These are phyloP conservation scores for Encephalitozoon cuniculi DNA, from an alignment of 371 early-diverging fungal species.

Conservation along the genomic window DNA sequence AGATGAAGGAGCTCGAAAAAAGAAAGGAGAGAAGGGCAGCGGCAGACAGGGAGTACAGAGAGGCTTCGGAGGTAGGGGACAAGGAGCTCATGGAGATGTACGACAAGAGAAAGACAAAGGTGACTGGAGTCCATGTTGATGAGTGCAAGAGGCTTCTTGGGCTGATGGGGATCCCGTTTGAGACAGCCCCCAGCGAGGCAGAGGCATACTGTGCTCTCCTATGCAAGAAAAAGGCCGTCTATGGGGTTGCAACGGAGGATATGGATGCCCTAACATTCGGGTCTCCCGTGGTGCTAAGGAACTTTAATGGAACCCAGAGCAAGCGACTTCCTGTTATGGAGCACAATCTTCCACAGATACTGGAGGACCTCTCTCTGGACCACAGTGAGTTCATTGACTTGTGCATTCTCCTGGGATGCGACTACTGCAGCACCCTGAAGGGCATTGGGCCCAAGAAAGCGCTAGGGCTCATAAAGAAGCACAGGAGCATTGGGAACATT, in stretches of 20 bases:
- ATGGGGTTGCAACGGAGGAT: constrained; percentile 93
- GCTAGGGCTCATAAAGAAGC: constrained; percentile 73
- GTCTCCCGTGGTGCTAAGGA: constrained; percentile 78
- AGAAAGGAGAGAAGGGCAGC: constrained; percentile 70
- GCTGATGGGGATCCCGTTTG: constrained; percentile 90
- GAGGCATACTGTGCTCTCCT: constrained; percentile 96
- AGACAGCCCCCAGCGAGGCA: constrained; percentile 94
- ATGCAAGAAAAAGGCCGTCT: constrained; percentile 75
- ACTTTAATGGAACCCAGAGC: constrained; percentile 80
- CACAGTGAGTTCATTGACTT: constrained; percentile 86
- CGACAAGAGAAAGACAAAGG: constrained; percentile 79
- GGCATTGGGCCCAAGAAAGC: constrained; percentile 85
- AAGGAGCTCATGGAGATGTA: constrained; percentile 76
- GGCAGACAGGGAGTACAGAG: constrained; percentile 46
- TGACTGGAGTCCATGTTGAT: constrained; percentile 81
- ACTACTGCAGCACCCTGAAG: constrained; percentile 87
- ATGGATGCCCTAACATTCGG: constrained; percentile 97
- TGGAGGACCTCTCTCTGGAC: constrained; percentile 72
- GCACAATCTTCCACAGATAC: constrained; percentile 70
- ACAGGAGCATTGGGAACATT: constrained; percentile 75
- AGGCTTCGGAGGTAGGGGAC: constrained; percentile 64
- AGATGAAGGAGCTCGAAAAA: constrained; percentile 68
- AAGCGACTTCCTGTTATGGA: constrained; percentile 85
- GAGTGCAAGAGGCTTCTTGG: constrained; percentile 80
- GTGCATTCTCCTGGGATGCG: constrained; percentile 96